Base-by-base conservation (phyloP, 345 rosid genomes). In the Conringia planisiliqua region DNA sequence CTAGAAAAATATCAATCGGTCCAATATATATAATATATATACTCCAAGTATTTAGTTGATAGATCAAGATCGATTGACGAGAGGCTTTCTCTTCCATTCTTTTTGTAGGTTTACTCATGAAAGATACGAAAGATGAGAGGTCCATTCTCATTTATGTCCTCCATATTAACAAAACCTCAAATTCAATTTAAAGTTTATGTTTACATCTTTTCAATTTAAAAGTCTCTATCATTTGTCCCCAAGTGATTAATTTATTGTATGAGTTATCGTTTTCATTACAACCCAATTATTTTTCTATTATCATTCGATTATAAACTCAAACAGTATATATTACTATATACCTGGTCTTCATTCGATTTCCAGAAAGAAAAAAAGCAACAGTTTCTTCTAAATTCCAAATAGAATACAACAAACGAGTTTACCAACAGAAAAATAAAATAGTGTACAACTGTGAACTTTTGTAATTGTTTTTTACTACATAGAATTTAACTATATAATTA, bases 201-300 rank as follows among this genome's bases (percentile, higher is more conserved):
- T 54, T 12, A 38, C 33, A n/a, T 33, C 54, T 32, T 26, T 44
- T 65, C 30, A 22, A 73, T 73, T 56, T 44, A 32, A 24, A 56
- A 46, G 61, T 74, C 78, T 38, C 35, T 47, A 58, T 74, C 78
- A 38, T 48, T 58, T 38, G 67, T 14, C 61, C 59, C 60, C 43
- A 5, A 32, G 32, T 58, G n/a, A 36, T 17, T 36, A 57, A 58
- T 38, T 47, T 35, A 43, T 29, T 20, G 16, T 7, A 52, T 43
- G 55, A 51, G 35, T 46, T 35, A 9, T 74, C 33, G 3, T 66
- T 57, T 6, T 56, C 65, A 56, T 73, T 65, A 27, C 60, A 66
- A 46, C 18, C 14, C 35, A 24, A 20, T 54, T 40, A 9, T 43
- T 52, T 20, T 10, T 12, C 5, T 50, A 48, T 48, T 13, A 64